Evolutionary conservation across 495 filamentous ascomycete genomes (phyloP).

Genomic region (Penicillium bovifimosum): DNA sequence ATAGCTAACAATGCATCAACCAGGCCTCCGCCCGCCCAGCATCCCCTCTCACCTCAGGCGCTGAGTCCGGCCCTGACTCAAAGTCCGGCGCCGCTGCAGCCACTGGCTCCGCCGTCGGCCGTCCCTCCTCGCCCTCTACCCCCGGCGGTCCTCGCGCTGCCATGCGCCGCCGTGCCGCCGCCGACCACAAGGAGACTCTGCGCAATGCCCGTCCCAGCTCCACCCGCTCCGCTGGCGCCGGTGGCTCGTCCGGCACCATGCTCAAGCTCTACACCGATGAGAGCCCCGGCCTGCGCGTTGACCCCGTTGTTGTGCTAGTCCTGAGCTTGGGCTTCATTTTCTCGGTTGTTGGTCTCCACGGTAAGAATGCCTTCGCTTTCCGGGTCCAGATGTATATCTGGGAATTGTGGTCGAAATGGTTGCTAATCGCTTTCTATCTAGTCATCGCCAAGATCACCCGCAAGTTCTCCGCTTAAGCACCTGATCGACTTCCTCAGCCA

Average conservation of each 20-base stretch:
- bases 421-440: conserved; percentile 35
- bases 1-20: conserved; percentile 2
- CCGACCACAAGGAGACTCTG: conserved; percentile 90
- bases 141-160: conserved; percentile 95
- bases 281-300: conserved; percentile 90
- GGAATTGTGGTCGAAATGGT: neutral
- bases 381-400: neutral
- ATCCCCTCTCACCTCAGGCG: conserved; percentile 45
- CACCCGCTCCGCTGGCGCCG: conserved; percentile 88
- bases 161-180: conserved; percentile 87
- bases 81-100: conserved; percentile 61
- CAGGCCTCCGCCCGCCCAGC: conserved; percentile 45
- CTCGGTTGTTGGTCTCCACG: conserved; percentile 93
- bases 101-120: conserved; percentile 60
- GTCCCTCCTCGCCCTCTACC: conserved; percentile 77
- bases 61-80: conserved; percentile 45
- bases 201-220: conserved; percentile 86
- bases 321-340: conserved; percentile 96
- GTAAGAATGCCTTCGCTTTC: conserved; percentile 46
- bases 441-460: conserved; percentile 96
- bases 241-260: conserved; percentile 96
- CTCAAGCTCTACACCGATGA: conserved; percentile 99
- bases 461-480: conserved; percentile 63
- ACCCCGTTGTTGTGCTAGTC: conserved; percentile 93
- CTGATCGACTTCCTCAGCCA: neutral